These are phyloP conservation scores for Kuraishia molischiana DNA, from an alignment of 805 yeast genomes.

Conservation along the genomic window DNA sequence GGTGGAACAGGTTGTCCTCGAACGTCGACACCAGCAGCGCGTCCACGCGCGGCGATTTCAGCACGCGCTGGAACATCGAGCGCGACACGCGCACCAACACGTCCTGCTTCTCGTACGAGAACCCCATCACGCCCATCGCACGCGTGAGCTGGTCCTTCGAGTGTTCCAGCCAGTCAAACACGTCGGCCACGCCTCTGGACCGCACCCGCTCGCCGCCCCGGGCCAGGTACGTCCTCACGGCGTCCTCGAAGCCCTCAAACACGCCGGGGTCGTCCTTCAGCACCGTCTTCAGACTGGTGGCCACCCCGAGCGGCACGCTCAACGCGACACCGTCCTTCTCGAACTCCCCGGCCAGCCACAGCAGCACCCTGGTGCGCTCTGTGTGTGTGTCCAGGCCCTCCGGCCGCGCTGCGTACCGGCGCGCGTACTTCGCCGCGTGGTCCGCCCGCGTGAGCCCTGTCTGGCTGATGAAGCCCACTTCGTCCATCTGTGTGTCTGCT, in stretches of 20 bases:
- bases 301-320: background rate
- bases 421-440: too few species aligned
- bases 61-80: background rate
- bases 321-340: background rate
- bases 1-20: conserved; percentile 8
- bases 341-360: background rate
- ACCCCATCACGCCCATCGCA: background rate
- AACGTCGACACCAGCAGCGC: background rate
- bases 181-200: background rate
- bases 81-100: background rate
- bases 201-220: background rate
- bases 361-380: background rate
- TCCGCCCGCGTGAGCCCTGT: too few species aligned
- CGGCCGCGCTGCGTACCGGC: too few species aligned
- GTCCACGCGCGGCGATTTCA: background rate
- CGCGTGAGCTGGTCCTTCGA: background rate
- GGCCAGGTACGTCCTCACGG: background rate
- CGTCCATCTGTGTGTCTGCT: too few species aligned
- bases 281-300: conserved; percentile 2
- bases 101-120: background rate
- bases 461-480: too few species aligned
- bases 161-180: background rate
- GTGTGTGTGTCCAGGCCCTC: too few species aligned
- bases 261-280: background rate
- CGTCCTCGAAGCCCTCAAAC: background rate